phyloP scores from a whole-genome alignment of 495 filamentous ascomycete genomes.

The Aspergillus heteromorphus region DNA sequence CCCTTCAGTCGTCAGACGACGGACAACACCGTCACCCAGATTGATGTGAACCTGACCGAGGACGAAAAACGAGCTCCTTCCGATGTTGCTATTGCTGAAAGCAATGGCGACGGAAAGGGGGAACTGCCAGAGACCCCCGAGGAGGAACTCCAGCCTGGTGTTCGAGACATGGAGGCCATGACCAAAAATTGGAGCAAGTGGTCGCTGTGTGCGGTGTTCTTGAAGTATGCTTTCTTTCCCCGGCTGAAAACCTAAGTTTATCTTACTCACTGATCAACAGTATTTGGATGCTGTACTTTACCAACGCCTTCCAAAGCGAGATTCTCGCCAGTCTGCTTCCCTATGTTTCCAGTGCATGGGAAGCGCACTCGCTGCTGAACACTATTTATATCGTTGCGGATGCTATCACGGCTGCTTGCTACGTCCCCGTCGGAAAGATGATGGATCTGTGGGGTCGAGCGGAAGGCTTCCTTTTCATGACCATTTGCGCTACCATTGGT shows the following conservation, averaged over 20 bases:
- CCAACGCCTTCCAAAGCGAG: conserved; percentile 16
- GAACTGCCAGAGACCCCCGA: neutral
- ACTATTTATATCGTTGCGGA: conserved; percentile 26
- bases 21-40: too few species aligned
- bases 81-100: too few species aligned
- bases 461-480: conserved; percentile 44
- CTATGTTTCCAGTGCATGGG: conserved; percentile 29
- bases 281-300: conserved; percentile 24
- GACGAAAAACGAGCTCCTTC: too few species aligned
- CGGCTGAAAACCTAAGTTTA: too few species aligned
- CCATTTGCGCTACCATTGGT: conserved; percentile 31
- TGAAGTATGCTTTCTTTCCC: conserved; percentile 11
- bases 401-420: conserved; percentile 54
- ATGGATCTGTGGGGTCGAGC: conserved; percentile 59
- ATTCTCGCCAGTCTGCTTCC: conserved; percentile 19
- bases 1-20: too few species aligned
- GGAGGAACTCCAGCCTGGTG: conserved; percentile 7
- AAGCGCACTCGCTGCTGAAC: conserved; percentile 28
- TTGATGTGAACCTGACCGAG: too few species aligned
- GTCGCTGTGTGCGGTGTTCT: conserved; percentile 20
- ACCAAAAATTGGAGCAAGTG: conserved; percentile 21
- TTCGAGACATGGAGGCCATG: conserved; percentile 10
- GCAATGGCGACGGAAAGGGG: neutral
- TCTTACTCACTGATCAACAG: neutral
- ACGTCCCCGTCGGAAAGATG: conserved; percentile 59